Evolutionary conservation across 345 rosid species (phyloP), one percentile per base, ranked within the genome.

Genomic region (Iberis pinnata): DNA sequence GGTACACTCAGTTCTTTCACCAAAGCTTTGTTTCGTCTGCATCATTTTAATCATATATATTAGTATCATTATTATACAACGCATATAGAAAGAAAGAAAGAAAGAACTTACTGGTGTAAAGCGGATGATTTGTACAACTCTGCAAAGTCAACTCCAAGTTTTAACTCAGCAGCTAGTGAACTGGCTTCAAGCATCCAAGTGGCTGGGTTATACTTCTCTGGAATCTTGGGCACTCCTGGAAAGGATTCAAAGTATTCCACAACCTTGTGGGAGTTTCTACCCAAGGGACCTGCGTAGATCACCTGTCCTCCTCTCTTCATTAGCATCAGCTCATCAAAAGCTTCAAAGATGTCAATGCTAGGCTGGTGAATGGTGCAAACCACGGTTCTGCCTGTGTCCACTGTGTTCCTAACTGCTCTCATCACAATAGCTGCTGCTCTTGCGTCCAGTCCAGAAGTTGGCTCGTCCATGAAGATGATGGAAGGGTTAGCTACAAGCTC

Each of bases 361-460:
- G 89, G 89, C 47, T 80, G 89, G 62, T 85, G 95, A 43, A 85
- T 82, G 9, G 87, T 85, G 70, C 89, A 85, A 33, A 85, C 89
- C 11, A 85, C 87, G 1, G 89, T 82, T 63, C 83, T 75, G 10
- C 37, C 37, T 32, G 37, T 32, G 37, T 32, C n/a, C 0, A 32
- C 37, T 32, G 37, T 32, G 37, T 32, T 32, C 4, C 37, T 10
- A 9, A 32, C 37, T 9, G 37, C n/a, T n/a, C 37, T 32, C 37
- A 32, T 32, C n/a, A 32, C 37, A 32, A 32, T 32, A 2, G 37
- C 37, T 32, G 37, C 37, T 9, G 37, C 37, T 11, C 37, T 32
- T 2, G 37, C 37, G 37, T 32, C 37, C 12, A 32, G n/a, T 3
- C 37, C 37, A 9, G 37, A 32, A 2, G 37, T 32, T 2, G 37